Percentiles rank a stretch among this genome's conserved stretches.
These are phyloP conservation scores for Hysterangium stoloniferum DNA, from an alignment of 768 basidiomycete species.

Conservation along the genomic window DNA sequence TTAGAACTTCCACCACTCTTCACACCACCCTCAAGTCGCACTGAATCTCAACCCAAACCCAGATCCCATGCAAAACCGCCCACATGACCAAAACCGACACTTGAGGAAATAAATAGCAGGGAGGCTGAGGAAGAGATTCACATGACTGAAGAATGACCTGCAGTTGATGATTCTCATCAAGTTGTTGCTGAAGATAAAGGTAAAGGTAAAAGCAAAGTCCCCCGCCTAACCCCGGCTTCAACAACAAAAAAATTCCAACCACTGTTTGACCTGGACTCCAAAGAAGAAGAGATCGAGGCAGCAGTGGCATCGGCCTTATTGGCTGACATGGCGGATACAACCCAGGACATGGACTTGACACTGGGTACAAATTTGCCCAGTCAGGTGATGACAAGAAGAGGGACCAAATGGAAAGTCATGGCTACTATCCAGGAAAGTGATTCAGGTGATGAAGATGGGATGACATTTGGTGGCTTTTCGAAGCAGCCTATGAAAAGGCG, in stretches of 20 bases:
- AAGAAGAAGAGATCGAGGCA: constrained; percentile 14
- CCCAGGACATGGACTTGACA: constrained; percentile 20
- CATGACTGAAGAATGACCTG: background rate
- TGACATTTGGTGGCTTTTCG: constrained; percentile 60
- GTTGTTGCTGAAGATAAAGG: background rate
- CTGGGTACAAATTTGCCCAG: constrained; percentile 21
- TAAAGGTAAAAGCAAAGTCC: background rate
- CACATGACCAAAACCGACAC: constrained; percentile 14
- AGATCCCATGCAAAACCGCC: constrained; percentile 14
- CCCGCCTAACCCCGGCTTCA: constrained; percentile 5
- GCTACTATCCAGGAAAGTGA: constrained; percentile 44
- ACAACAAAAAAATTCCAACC: constrained; percentile 10
- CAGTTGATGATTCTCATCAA: background rate
- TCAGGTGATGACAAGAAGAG: constrained; percentile 9
- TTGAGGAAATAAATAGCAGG: constrained; percentile 42
- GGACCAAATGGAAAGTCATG: constrained; percentile 24
- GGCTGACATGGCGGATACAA: constrained; percentile 18
- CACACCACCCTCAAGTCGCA: no score
- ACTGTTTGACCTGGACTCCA: constrained; percentile 23
- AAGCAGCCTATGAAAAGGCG: constrained; percentile 19
- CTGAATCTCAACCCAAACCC: constrained; percentile 18
- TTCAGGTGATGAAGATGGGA: constrained; percentile 59
- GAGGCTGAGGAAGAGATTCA: constrained; percentile 10
- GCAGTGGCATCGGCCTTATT: constrained; percentile 22
- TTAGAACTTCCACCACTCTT: no score